phyloP scores from a whole-genome alignment of 2,329 filamentous ascomycete species.

The Pyrenophora tritici-repentis region DNA sequence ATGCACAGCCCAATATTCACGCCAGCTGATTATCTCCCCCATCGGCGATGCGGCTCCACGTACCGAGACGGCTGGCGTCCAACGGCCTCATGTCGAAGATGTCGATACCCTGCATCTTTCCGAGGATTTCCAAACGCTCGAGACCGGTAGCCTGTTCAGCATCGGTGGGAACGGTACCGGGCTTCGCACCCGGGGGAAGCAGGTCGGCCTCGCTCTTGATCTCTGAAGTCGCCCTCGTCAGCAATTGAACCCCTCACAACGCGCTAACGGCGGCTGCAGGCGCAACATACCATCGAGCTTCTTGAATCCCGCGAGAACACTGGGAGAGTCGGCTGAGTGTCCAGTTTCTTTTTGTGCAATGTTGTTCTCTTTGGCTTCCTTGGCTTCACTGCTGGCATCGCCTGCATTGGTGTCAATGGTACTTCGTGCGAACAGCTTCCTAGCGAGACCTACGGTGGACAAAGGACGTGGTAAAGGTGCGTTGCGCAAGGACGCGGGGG shows the following conservation, averaged over 20 bases:
- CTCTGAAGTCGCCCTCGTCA: constrained; percentile 61
- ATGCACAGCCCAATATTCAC: background rate
- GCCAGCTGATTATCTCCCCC: background rate
- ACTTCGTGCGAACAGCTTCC: constrained; percentile 41
- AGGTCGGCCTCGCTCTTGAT: constrained; percentile 84
- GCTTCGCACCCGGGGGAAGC: constrained; percentile 76
- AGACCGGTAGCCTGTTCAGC: constrained; percentile 95
- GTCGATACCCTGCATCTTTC: constrained; percentile 98
- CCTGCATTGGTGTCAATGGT: constrained; percentile 40
- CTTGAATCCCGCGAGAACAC: constrained; percentile 47
- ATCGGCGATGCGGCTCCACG: constrained; percentile 25
- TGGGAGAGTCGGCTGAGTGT: constrained; percentile 32
- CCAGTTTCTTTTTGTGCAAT: constrained; percentile 45
- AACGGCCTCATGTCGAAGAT: constrained; percentile 98
- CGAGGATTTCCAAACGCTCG: constrained; percentile 96
- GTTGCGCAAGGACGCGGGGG: constrained; percentile 48
- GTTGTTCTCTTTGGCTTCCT: constrained; percentile 35
- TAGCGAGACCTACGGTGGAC: constrained; percentile 51
- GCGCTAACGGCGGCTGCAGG: constrained; percentile 12
- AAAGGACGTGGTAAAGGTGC: constrained; percentile 55
- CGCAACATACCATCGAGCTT: constrained; percentile 51
- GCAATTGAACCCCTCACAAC: constrained; percentile 26
- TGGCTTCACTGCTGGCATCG: constrained; percentile 18
- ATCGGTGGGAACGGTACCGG: constrained; percentile 89
- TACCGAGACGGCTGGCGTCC: constrained; percentile 86